phyloP scores from a whole-genome alignment of 2,329 filamentous ascomycete genomes.

The Hysterium pulicare region DNA sequence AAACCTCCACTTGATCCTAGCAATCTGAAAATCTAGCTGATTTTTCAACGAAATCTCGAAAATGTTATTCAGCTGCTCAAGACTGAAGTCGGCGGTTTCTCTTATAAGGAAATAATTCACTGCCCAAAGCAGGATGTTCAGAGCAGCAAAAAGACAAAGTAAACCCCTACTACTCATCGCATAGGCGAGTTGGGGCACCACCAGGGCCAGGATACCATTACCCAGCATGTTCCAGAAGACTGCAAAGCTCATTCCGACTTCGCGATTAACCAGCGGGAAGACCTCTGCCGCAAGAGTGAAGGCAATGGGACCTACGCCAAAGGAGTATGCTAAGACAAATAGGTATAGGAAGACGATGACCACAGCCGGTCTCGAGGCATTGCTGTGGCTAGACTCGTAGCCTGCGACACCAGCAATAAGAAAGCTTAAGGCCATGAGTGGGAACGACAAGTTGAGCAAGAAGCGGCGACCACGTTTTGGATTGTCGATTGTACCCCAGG shows the following conservation, averaged over 20 bases:
- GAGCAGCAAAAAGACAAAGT: background rate
- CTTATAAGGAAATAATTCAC: background rate
- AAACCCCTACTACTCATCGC: background rate
- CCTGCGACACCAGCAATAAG: background rate
- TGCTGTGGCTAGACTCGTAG: background rate
- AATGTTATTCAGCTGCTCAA: slow-evolving; percentile 1
- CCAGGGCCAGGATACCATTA: background rate
- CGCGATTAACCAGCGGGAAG: slow-evolving; percentile 1
- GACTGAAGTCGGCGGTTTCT: background rate
- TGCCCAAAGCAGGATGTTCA: background rate
- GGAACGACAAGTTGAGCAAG: slow-evolving; percentile 1
- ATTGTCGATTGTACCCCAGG: slow-evolving; percentile 1
- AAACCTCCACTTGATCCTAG: background rate
- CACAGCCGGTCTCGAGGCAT: background rate
- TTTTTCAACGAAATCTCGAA: background rate
- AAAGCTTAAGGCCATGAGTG: background rate
- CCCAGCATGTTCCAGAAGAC: slow-evolving; percentile 1
- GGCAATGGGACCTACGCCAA: background rate
- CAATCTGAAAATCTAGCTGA: background rate
- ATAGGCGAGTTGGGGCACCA: background rate
- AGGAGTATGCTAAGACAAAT: background rate
- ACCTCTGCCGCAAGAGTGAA: background rate
- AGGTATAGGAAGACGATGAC: background rate
- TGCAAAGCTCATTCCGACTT: slow-evolving; percentile 1
- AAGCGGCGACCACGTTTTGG: background rate